Evolutionary conservation across 2,329 filamentous ascomycete species (phyloP), one percentile per base, ranked within the genome.

Genomic region (Pezicula radicicola): DNA sequence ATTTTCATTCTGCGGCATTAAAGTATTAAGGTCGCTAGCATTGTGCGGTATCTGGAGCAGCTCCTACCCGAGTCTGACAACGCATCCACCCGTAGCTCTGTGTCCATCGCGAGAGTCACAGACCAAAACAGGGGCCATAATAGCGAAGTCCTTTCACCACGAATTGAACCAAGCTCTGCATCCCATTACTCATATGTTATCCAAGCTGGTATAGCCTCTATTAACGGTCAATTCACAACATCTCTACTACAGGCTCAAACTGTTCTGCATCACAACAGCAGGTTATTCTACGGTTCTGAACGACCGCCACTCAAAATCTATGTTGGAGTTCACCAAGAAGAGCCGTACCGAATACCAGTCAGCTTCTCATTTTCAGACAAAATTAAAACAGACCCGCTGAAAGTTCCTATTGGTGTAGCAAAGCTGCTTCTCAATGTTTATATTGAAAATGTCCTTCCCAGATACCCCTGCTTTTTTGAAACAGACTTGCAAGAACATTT

Each of bases 231-330:
- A 28, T n/a, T 15, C 21, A 45, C 43, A 6, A 28, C 7, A 16
- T 28, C 28, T 28, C 10, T 45, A 16, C 43, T 45, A 13, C 19
- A 7, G 25, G 27, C 16, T 45, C 43, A 45, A 45, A 6, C 2
- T 25, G 43, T 6, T 28, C 9, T 45, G 19, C 28, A 45, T 33
- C 43, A 62, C 37, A 46, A 49, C 4, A 51, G 52, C 9, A 62
- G 59, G 46, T 52, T 62, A 6, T 55, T 62, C 41, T 62, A 59
- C 35, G 49, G 51, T 15, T 60, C 58, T 25, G 60, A 62, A 46
- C 30, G 57, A 28, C 60, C 58, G 16, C 60, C 60, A 4, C 49
- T 62, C 4, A 62, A 62, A 42, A 59, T 62, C 21, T 53, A 58
- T 6, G 51, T 60, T 16, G 58, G 58, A 6, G 43, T 55, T 7